Evolutionary conservation across 2,329 filamentous ascomycete genomes (phyloP), one percentile per base, ranked within the genome.

Genomic region (Alternaria arbusti): DNA sequence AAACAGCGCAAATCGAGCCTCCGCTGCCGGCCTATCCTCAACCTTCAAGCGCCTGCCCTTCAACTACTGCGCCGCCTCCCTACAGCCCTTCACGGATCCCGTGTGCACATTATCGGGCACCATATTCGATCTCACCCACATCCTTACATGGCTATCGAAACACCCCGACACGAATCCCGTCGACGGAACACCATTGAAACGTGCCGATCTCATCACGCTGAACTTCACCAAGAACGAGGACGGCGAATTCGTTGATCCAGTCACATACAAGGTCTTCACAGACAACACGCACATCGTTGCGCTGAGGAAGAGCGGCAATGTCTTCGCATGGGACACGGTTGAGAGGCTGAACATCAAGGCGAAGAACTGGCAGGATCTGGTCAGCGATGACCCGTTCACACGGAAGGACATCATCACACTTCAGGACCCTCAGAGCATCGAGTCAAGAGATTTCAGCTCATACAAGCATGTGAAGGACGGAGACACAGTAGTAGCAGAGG

Each of bases 231-330:
- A 95, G 79, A 99, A 98, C 79, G 92, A 94, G 57, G 91, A 94
- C 65, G 91, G 89, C 57, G 96, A 98, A 73, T 92, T 96, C 74
- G 93, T 98, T 67, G 96, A 99, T 74, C 96, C 96, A 0, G 95
- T 99, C 50, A 97, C 94, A 0, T 98, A 92, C 85, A 99, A 99
- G 80, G 92, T 97, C 45, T 93, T 99, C 75, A 99, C 96, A 50
- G 94, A 99, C 79, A 98, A 98, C 80, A 98, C 96, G 5, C 96
- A 98, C 80, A 93, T 99, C 62, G 93, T 98, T 49, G 95, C 94
- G 15, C 86, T 99, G 67, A 87, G 89, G 61, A 91, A 86, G 59
- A 95, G 94, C 61, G 95, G 95, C 54, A 99, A 99, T 81, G 96
- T 97, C 5, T 99, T 98, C 78, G 90, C 94, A 1, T 97, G 91